Conservation (phyloP, 1,284 basidiomycete genomes). For the Microbotryum scabiosae region DNA sequence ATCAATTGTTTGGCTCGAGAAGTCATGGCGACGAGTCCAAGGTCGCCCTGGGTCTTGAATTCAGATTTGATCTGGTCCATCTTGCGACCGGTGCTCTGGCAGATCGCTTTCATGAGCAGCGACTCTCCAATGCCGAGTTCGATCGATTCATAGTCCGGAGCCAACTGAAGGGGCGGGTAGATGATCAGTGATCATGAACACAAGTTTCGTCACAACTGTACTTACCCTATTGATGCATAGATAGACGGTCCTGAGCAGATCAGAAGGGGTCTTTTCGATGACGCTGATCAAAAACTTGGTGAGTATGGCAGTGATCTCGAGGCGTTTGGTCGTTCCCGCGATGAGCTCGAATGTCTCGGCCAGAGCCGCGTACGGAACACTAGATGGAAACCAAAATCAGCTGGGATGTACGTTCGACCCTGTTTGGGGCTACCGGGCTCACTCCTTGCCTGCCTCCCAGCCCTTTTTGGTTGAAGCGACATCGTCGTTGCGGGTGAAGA, state of each 20-base stretch:
- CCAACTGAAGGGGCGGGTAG: conserved; percentile 52
- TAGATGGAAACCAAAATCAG: conserved; percentile 37
- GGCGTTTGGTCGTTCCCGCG: conserved; percentile 88
- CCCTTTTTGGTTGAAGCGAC: conserved; percentile 40
- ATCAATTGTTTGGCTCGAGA: conserved; percentile 92
- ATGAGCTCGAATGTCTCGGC: conserved; percentile 82
- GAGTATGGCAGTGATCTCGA: conserved; percentile 83
- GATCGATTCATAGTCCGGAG: conserved; percentile 91
- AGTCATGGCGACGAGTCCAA: conserved; percentile 88
- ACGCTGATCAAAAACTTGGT: conserved; percentile 84
- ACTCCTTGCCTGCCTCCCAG: conserved; percentile 83
- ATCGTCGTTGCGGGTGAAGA: conserved; percentile 49
- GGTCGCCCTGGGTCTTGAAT: conserved; percentile 85
- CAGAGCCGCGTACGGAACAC: conserved; percentile 88
- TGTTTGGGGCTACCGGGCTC: conserved; percentile 35
- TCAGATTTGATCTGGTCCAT: conserved; percentile 77
- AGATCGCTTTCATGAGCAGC: conserved; percentile 89
- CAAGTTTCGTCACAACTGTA: too few species aligned
- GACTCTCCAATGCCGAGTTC: conserved; percentile 97
- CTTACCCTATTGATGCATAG: conserved; percentile 94
- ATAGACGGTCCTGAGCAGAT: conserved; percentile 81
- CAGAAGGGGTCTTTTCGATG: conserved; percentile 67
- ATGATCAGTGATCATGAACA: too few species aligned
- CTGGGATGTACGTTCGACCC: neutral
- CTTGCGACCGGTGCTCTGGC: conserved; percentile 84